These are phyloP conservation scores for Shiraia sp. DNA, from an alignment of 2,329 filamentous ascomycete species.

Conservation along the genomic window DNA sequence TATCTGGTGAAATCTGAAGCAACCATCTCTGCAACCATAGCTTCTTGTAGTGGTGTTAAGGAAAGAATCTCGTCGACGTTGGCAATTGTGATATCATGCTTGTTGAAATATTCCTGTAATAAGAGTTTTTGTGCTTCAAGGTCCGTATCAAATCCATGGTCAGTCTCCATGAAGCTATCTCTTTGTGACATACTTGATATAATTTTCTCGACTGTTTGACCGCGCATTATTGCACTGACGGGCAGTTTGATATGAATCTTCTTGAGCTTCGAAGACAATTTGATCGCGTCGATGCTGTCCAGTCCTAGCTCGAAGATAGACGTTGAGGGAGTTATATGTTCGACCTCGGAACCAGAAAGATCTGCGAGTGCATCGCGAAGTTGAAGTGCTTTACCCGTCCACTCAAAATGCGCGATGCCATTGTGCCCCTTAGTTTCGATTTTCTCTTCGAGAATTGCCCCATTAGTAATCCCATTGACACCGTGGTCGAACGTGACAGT, in stretches of 20 bases:
- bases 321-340: slow-evolving; percentile 59
- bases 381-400: slow-evolving; percentile 57
- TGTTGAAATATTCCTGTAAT: slow-evolving; percentile 48
- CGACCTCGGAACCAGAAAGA: slow-evolving; percentile 59
- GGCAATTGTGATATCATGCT: slow-evolving; percentile 38
- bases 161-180: background rate
- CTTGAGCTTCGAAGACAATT: slow-evolving; percentile 73
- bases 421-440: background rate
- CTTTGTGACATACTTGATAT: slow-evolving; percentile 28
- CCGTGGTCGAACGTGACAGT: slow-evolving; percentile 19
- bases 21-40: slow-evolving; percentile 82
- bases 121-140: slow-evolving; percentile 23
- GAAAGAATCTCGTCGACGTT: slow-evolving; percentile 67
- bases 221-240: slow-evolving; percentile 77
- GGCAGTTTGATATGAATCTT: slow-evolving; percentile 62
- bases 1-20: slow-evolving; percentile 75
- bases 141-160: slow-evolving; percentile 10
- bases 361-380: slow-evolving; percentile 67
- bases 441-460: background rate
- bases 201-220: slow-evolving; percentile 69
- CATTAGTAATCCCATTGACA: background rate
- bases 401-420: slow-evolving; percentile 53
- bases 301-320: slow-evolving; percentile 82
- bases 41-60: slow-evolving; percentile 82
- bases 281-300: slow-evolving; percentile 91